Percentiles rank a stretch among this genome's conserved stretches.
phyloP scores from a whole-genome alignment of 2,329 filamentous ascomycete genomes.

The Lizonia empirigonia region DNA sequence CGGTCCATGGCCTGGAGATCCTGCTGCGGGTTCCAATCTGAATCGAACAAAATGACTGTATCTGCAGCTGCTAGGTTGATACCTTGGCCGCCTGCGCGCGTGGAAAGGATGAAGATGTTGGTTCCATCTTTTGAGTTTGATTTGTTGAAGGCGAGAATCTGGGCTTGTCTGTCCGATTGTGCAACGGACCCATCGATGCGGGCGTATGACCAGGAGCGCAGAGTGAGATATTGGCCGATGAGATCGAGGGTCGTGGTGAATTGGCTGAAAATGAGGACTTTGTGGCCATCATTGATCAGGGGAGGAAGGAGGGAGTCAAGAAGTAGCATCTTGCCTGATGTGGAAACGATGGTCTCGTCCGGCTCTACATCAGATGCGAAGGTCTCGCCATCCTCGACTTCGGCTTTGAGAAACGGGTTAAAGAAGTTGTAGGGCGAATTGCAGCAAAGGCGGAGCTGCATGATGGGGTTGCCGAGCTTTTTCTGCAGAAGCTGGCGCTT shows the following conservation, averaged over 20 bases:
- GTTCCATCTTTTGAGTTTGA: conserved; percentile 27
- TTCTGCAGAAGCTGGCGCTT: conserved; percentile 89
- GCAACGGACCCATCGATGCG: conserved; percentile 89
- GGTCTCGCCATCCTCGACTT: conserved; percentile 56
- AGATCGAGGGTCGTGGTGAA: conserved; percentile 95
- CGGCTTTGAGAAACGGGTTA: conserved; percentile 71
- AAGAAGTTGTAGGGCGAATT: conserved; percentile 97
- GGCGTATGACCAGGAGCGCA: conserved; percentile 80
- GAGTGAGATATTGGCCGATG: conserved; percentile 81
- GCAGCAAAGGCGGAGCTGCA: conserved; percentile 89
- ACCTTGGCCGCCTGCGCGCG: conserved; percentile 88
- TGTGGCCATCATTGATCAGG: conserved; percentile 77
- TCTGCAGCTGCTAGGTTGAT: conserved; percentile 94
- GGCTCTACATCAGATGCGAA: conserved; percentile 57
- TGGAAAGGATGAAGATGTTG: conserved; percentile 85
- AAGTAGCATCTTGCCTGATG: conserved; percentile 94
- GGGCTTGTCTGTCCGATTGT: conserved; percentile 62
- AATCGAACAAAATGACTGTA: conserved; percentile 90
- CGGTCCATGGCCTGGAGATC: conserved; percentile 96
- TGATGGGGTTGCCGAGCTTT: conserved; percentile 89
- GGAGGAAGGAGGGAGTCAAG: conserved; percentile 82
- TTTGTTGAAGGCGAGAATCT: conserved; percentile 58
- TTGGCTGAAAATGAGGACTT: conserved; percentile 94
- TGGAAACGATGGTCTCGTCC: conserved; percentile 82
- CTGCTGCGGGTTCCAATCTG: conserved; percentile 94